Evolutionary conservation across 176 grass and related monocot genomes (phyloP).

Genomic region (Pontederia crassipes): DNA sequence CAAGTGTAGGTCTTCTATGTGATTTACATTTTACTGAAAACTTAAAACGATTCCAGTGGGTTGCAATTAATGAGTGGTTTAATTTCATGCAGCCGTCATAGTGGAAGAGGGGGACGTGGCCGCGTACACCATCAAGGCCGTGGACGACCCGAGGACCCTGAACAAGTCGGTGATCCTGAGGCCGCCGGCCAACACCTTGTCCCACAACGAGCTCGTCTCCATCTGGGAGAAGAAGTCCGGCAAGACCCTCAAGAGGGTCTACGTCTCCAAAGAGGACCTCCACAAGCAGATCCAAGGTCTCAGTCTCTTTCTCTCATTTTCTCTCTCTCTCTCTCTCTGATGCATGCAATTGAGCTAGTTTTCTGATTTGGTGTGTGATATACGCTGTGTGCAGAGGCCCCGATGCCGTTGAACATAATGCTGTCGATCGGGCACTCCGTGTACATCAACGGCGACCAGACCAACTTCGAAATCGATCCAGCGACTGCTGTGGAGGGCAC

Average conservation of each 20-base stretch:
- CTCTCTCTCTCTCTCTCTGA: too few species aligned
- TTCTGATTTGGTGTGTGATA: neutral
- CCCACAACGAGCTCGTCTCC: constrained; percentile 1
- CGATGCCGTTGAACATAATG: constrained; percentile 11
- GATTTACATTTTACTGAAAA: too few species aligned
- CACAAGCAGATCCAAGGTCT: constrained; percentile 6
- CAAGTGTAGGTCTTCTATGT: too few species aligned
- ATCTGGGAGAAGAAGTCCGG: constrained; percentile 10
- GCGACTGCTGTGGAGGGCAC: constrained; percentile 35
- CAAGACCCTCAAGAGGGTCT: neutral
- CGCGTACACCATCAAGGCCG: constrained; percentile 1
- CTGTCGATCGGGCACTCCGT: constrained; percentile 36
- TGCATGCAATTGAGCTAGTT: too few species aligned
- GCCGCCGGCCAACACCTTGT: neutral
- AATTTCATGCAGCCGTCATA: neutral
- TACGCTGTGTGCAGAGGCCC: neutral
- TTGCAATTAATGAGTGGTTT: too few species aligned
- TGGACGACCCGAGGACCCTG: constrained; percentile 4
- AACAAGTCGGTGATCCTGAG: constrained; percentile 1
- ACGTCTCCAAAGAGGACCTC: neutral
- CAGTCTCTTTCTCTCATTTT: too few species aligned
- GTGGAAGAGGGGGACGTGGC: constrained; percentile 1
- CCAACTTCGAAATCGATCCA: constrained; percentile 38
- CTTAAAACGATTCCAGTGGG: neutral
- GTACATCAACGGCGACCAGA: constrained; percentile 33